These are phyloP conservation scores for Friedmanniomyces simplex DNA, from an alignment of 495 filamentous ascomycete species.

Conservation along the genomic window DNA sequence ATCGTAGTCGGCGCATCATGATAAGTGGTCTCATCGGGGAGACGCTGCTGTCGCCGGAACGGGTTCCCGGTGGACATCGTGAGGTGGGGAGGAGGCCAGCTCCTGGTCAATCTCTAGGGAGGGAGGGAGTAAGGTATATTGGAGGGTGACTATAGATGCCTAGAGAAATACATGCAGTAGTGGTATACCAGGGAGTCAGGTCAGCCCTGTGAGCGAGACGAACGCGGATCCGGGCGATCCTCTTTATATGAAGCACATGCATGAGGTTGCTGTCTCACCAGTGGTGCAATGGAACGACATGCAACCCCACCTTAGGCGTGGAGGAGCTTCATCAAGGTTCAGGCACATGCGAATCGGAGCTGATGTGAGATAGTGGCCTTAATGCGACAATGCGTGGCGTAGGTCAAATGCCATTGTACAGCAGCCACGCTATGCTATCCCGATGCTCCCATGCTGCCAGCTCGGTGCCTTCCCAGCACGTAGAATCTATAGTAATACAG, in stretches of 20 bases:
- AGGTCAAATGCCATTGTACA: neutral
- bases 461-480: neutral
- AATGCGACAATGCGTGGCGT: neutral
- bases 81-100: slow-evolving; percentile 4
- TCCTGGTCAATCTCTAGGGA: neutral
- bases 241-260: too few relatives aligned
- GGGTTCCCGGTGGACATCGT: slow-evolving; percentile 30
- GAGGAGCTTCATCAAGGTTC: neutral
- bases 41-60: slow-evolving; percentile 24
- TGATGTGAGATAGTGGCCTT: too few relatives aligned
- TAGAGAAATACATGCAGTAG: too few relatives aligned
- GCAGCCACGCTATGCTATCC: neutral
- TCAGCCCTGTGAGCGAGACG: neutral
- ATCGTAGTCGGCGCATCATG: neutral
- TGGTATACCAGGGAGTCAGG: too few relatives aligned
- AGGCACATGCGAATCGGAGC: neutral
- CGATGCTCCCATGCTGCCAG: neutral
- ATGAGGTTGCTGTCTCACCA: neutral
- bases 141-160: too few relatives aligned
- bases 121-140: neutral
- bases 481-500: neutral
- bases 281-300: too few relatives aligned
- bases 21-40: neutral
- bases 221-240: neutral
- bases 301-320: neutral